Conservation (phyloP, 2,329 filamentous ascomycete genomes). For the Colletotrichum sp. region DNA sequence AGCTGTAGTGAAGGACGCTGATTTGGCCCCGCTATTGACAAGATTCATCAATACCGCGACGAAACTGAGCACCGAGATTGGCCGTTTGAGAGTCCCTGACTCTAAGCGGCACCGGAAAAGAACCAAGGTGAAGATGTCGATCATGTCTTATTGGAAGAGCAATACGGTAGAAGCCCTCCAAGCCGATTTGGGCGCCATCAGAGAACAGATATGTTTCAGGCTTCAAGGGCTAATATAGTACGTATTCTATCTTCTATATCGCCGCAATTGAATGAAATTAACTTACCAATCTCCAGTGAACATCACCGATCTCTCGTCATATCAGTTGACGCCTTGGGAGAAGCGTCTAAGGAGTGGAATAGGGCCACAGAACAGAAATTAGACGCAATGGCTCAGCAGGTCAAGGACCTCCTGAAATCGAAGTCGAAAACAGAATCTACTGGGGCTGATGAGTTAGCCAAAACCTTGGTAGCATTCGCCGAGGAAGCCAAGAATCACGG, state of each 20-base stretch:
- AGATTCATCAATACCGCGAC: neutral
- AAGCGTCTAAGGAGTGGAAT: neutral
- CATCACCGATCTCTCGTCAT: accelerated
- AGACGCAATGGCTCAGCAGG: neutral
- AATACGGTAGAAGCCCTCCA: neutral
- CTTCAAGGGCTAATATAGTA: neutral
- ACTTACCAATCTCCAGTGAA: neutral
- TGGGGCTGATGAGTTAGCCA: neutral
- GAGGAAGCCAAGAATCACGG: neutral
- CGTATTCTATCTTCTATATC: no score
- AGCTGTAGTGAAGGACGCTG: neutral
- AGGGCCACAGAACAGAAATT: neutral
- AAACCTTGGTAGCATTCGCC: neutral
- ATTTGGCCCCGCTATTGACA: neutral
- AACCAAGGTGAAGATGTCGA: neutral
- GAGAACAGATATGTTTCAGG: neutral
- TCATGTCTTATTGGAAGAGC: neutral
- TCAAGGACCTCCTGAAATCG: accelerated
- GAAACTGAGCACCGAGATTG: neutral
- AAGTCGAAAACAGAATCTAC: neutral
- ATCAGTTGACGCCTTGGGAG: neutral
- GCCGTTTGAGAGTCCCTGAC: accelerated
- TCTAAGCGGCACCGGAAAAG: neutral
- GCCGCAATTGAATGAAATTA: no score
- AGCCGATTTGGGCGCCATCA: neutral